phyloP scores from a whole-genome alignment of 345 rosid genomes.

The Fremontodendron californicum region DNA sequence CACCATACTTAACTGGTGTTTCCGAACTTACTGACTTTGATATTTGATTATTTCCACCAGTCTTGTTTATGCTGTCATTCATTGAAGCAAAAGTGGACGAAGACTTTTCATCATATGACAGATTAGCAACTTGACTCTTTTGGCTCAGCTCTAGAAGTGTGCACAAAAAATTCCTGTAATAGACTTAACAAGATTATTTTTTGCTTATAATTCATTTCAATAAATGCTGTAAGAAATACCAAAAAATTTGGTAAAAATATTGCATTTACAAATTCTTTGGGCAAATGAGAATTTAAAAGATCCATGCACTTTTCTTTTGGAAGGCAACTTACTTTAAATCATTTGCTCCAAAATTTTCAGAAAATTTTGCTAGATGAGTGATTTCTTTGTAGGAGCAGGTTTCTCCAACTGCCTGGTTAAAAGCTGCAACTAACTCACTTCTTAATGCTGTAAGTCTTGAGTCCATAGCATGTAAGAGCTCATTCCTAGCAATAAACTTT shows the following conservation, averaged over 20 bases:
- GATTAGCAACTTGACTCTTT: conserved; percentile 17
- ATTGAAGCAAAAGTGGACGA: conserved; percentile 8
- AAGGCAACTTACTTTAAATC: conserved; percentile 47
- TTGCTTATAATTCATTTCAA: not conserved
- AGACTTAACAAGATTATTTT: not conserved
- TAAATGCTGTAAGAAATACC: not conserved
- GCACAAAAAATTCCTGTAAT: conserved; percentile 37
- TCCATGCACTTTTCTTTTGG: not conserved
- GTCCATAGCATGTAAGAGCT: conserved; percentile 56
- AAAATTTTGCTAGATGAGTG: conserved; percentile 35
- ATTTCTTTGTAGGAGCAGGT: conserved; percentile 40
- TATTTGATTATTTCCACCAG: conserved; percentile 25
- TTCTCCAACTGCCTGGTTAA: conserved; percentile 35
- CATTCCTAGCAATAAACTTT: conserved; percentile 42
- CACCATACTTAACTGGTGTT: conserved; percentile 47
- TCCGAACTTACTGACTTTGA: conserved; percentile 28
- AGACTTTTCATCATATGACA: conserved; percentile 20
- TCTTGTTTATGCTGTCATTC: conserved; percentile 17
- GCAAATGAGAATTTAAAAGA: conserved; percentile 12
- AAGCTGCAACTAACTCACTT: conserved; percentile 43
- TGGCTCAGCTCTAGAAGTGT: conserved; percentile 26
- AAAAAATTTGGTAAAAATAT: not conserved
- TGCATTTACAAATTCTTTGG: not conserved
- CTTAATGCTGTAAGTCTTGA: conserved; percentile 49
- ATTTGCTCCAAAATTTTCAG: conserved; percentile 44